Conservation (phyloP, 2,329 filamentous ascomycete genomes). For the Cladosporium sp. region DNA sequence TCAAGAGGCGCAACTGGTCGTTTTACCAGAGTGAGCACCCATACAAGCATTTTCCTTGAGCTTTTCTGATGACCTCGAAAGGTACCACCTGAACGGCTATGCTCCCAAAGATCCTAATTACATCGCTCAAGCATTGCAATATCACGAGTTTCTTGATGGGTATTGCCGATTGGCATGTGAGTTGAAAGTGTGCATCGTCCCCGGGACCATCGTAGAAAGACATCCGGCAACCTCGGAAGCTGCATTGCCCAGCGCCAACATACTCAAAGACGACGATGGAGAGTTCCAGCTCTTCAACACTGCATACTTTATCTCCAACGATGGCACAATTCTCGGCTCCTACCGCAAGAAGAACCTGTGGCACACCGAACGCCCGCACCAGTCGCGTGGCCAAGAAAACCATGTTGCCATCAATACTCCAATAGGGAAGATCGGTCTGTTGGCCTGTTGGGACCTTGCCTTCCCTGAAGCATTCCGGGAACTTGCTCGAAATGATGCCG, state of each 20-base stretch:
- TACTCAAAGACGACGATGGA: constrained; percentile 39
- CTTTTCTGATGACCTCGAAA: neutral
- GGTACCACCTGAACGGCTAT: neutral
- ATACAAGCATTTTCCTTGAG: constrained; percentile 29
- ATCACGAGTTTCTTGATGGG: constrained; percentile 40
- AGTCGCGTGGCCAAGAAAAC: constrained; percentile 38
- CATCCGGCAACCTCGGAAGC: neutral
- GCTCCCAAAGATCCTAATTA: neutral
- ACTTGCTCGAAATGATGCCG: constrained; percentile 64
- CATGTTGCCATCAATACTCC: constrained; percentile 56
- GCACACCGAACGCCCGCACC: constrained; percentile 74
- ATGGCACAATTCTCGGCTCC: constrained; percentile 99
- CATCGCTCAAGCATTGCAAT: neutral
- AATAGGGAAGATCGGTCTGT: constrained; percentile 60
- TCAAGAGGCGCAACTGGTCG: constrained; percentile 44
- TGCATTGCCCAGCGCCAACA: constrained; percentile 27
- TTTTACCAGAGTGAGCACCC: constrained; percentile 67
- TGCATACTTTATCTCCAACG: constrained; percentile 64
- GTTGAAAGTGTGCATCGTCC: neutral
- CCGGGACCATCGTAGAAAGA: neutral
- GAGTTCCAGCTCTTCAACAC: constrained; percentile 52
- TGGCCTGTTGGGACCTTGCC: constrained; percentile 75
- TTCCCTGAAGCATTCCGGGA: constrained; percentile 76
- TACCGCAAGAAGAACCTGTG: constrained; percentile 99
- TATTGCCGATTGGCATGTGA: neutral